Percentiles rank a stretch among this genome's conserved stretches.
These are phyloP conservation scores for Metrosideros polymorpha DNA, from an alignment of 441 rosid genomes.

Conservation along the genomic window DNA sequence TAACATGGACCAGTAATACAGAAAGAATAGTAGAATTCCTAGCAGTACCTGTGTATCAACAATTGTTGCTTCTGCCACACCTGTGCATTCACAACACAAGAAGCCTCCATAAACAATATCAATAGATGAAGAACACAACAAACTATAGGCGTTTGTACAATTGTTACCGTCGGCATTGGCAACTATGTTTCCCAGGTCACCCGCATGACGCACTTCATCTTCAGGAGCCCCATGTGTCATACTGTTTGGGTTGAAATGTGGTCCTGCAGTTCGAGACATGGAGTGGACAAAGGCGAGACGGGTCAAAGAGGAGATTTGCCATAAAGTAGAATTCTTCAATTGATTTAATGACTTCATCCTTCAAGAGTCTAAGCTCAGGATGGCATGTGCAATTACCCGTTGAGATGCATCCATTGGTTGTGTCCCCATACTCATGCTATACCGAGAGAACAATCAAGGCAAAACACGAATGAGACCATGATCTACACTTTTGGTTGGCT, in stretches of 20 bases:
- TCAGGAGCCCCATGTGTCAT: conserved; percentile 93
- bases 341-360: too few relatives aligned
- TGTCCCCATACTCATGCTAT: conserved; percentile 91
- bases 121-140: neutral
- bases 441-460: neutral
- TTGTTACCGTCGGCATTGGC: conserved; percentile 77
- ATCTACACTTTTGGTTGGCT: neutral
- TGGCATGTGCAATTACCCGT: conserved; percentile 45
- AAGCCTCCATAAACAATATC: neutral
- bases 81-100: conserved; percentile 27
- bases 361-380: too few relatives aligned
- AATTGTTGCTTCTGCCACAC: conserved; percentile 84
- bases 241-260: conserved; percentile 83
- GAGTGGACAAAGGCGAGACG: neutral
- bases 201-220: conserved; percentile 93
- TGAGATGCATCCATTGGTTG: conserved; percentile 93
- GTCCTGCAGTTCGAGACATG: conserved; percentile 27
- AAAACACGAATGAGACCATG: neutral
- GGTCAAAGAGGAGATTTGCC: neutral
- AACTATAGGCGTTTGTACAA: neutral
- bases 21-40: neutral
- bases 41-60: conserved; percentile 63
- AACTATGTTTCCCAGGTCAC: conserved; percentile 99
- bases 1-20: neutral
- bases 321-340: too few relatives aligned